Percentiles rank a stretch among this genome's conserved stretches.
These are phyloP conservation scores for Raphanus raphanistrum DNA, from an alignment of 345 rosid genomes.

Conservation along the genomic window DNA sequence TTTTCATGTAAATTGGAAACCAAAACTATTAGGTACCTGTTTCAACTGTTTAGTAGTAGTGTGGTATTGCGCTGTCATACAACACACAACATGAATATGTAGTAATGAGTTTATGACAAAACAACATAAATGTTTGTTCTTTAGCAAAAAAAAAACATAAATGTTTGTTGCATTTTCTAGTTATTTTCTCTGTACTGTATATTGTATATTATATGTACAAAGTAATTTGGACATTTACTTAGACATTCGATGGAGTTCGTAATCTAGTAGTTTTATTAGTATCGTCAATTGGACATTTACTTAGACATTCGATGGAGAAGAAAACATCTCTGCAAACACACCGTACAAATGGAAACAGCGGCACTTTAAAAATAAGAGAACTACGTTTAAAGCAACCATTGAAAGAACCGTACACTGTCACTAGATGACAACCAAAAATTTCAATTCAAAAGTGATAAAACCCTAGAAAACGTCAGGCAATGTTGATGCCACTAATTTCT, in stretches of 20 bases:
- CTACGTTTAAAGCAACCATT: slow-evolving; percentile 38
- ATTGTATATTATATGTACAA: background rate
- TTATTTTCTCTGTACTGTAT: background rate
- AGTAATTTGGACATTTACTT: background rate
- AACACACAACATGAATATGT: background rate
- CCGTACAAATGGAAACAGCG: slow-evolving; percentile 28
- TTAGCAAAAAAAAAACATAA: background rate
- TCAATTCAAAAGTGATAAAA: slow-evolving; percentile 28
- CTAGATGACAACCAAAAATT: slow-evolving; percentile 23
- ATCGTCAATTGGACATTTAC: background rate
- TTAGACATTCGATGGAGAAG: background rate
- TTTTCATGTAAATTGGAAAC: slow-evolving; percentile 18
- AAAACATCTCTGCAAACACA: background rate
- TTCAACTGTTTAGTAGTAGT: slow-evolving; percentile 6
- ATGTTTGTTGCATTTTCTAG: background rate
- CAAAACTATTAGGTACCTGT: slow-evolving; percentile 4
- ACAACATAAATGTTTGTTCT: background rate
- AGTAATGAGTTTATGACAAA: slow-evolving; percentile 2
- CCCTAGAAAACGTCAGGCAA: slow-evolving; percentile 37
- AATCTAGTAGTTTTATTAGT: background rate
- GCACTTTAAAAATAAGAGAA: slow-evolving; percentile 36
- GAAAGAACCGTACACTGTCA: slow-evolving; percentile 39
- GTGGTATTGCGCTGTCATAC: slow-evolving; percentile 14
- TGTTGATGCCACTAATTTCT: slow-evolving; percentile 22
- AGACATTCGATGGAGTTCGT: background rate